Percentiles rank a stretch among this genome's conserved stretches.
These are phyloP conservation scores for Pichia insulana DNA, from an alignment of 805 yeast genomes.

Conservation along the genomic window DNA sequence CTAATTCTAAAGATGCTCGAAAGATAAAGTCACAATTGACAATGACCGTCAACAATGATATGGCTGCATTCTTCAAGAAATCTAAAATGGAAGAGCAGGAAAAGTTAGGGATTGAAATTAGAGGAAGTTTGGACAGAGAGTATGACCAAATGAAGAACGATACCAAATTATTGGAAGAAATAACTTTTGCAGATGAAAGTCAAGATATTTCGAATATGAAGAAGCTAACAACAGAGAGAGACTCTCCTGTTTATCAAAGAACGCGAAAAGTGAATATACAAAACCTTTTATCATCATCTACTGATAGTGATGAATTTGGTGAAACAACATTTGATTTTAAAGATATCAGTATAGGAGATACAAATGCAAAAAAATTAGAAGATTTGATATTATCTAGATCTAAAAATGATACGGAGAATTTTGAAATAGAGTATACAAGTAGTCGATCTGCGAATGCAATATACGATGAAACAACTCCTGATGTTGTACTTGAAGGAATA, in stretches of 20 bases:
- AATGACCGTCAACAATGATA: slow-evolving; percentile 5
- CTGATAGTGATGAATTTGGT: slow-evolving; percentile 5
- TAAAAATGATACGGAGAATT: slow-evolving; percentile 28
- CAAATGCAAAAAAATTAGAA: slow-evolving; percentile 1
- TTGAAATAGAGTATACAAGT: slow-evolving; percentile 39
- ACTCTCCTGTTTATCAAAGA: slow-evolving; percentile 20
- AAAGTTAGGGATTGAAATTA: slow-evolving; percentile 1
- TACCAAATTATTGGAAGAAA: slow-evolving; percentile 1
- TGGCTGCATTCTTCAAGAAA: slow-evolving; percentile 11
- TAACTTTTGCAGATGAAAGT: slow-evolving; percentile 2
- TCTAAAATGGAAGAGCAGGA: slow-evolving; percentile 8
- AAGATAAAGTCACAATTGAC: slow-evolving; percentile 9
- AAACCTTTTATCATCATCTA: slow-evolving; percentile 5
- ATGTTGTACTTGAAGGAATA: slow-evolving; percentile 31
- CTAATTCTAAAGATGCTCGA: background rate
- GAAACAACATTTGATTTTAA: slow-evolving; percentile 10
- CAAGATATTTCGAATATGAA: slow-evolving; percentile 15
- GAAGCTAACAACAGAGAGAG: slow-evolving; percentile 27
- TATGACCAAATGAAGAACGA: background rate
- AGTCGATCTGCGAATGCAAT: slow-evolving; percentile 6
- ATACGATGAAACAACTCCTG: slow-evolving; percentile 9
- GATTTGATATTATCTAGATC: slow-evolving; percentile 1
- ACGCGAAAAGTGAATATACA: slow-evolving; percentile 10
- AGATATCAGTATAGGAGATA: background rate
- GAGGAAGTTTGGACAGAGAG: background rate